Percentiles rank a stretch among this genome's conserved stretches.
Evolutionary conservation across 805 yeast genomes (phyloP).

Genomic region (Candida boleticola): DNA sequence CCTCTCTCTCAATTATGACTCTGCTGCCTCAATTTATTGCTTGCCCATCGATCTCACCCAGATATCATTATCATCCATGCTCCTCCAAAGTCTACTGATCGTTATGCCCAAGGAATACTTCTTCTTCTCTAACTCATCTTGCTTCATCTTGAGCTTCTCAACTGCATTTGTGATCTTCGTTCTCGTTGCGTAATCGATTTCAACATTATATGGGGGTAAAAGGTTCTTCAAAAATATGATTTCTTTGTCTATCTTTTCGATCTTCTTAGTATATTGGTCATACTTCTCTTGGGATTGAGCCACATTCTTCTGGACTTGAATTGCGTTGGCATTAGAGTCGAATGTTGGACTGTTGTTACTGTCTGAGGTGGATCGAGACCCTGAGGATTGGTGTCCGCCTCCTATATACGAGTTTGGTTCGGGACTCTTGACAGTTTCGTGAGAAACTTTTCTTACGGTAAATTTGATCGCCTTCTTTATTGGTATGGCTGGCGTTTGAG

Average conservation of each 20-base stretch:
- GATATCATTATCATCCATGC: conserved; percentile 38
- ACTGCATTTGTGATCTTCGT: conserved; percentile 39
- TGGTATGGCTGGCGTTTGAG: not conserved
- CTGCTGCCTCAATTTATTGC: no score
- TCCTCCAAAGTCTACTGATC: conserved; percentile 44
- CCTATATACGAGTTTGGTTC: not conserved
- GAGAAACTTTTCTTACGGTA: conserved; percentile 32
- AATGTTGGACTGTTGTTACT: not conserved
- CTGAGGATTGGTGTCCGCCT: not conserved
- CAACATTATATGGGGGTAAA: conserved; percentile 44
- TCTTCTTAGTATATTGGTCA: conserved; percentile 28
- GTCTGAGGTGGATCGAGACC: not conserved
- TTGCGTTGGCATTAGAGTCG: not conserved
- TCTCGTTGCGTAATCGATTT: conserved; percentile 41
- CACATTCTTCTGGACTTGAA: conserved; percentile 13
- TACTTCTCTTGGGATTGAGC: conserved; percentile 31
- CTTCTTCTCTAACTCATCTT: conserved; percentile 41
- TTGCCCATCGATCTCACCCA: conserved; percentile 31
- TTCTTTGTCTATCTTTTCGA: conserved; percentile 40
- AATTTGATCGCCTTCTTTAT: conserved; percentile 28
- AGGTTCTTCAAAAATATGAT: conserved; percentile 34
- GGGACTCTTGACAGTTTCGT: conserved; percentile 22
- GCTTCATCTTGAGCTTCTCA: conserved; percentile 36
- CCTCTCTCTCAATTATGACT: no score
- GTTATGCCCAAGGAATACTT: conserved; percentile 41